A percentile compares a stretch with the other conserved stretches of the same genome.
Conservation (phyloP, 1,284 basidiomycete genomes). For the Austroboletus novae-zelandiae region DNA sequence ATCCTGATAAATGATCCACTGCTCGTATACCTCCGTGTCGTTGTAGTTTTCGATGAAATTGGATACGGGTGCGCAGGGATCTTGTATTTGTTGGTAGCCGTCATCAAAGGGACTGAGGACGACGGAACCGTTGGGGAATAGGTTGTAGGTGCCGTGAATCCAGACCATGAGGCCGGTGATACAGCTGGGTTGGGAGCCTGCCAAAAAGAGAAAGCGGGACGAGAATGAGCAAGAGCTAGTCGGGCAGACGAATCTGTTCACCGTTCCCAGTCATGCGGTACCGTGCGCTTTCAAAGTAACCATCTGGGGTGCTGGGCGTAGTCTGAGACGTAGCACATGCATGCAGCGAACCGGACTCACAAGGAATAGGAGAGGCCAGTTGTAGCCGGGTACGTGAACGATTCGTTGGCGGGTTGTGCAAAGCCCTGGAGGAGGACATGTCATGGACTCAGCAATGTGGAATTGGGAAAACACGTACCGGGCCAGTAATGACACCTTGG, state of each 20-base stretch:
- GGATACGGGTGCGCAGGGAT: constrained; percentile 82
- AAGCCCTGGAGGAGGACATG: constrained; percentile 55
- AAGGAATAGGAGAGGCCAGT: constrained; percentile 88
- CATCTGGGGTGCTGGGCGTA: constrained; percentile 56
- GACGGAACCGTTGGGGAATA: constrained; percentile 77
- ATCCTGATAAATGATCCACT: constrained; percentile 42
- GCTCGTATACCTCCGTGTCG: constrained; percentile 43
- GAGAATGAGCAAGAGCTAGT: neutral
- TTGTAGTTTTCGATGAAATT: constrained; percentile 85
- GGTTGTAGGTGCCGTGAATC: constrained; percentile 77
- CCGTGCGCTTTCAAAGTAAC: constrained; percentile 83
- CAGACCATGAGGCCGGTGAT: constrained; percentile 84
- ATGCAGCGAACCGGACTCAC: constrained; percentile 45
- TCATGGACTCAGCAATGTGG: no score
- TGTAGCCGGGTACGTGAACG: constrained; percentile 78
- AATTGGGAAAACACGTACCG: constrained; percentile 40
- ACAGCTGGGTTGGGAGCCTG: constrained; percentile 73
- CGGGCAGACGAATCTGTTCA: constrained; percentile 24
- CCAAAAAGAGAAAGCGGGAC: constrained; percentile 7
- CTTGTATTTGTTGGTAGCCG: constrained; percentile 89
- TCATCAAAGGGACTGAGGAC: constrained; percentile 70
- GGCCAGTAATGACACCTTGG: constrained; percentile 72
- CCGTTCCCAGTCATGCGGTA: constrained; percentile 87
- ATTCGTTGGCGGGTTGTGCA: constrained; percentile 75
- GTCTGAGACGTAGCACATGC: no score